Percentiles rank a stretch among this genome's conserved stretches.
These are phyloP conservation scores for Phytophthora pluvialis DNA, from an alignment of 352 stramenopile genomes.

Conservation along the genomic window DNA sequence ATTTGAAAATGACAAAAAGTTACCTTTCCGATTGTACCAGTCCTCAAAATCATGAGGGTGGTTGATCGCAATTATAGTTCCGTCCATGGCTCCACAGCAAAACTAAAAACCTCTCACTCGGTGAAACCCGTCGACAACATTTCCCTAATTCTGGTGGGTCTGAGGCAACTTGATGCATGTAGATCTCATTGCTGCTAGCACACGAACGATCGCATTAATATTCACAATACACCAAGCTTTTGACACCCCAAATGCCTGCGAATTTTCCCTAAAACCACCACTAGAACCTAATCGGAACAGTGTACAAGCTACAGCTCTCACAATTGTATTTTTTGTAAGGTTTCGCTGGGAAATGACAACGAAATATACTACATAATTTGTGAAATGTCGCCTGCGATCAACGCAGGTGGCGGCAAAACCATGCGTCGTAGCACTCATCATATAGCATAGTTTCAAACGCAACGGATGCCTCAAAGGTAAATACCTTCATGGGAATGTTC, in stretches of 20 bases:
- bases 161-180: constrained; percentile 2
- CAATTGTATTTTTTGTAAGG: constrained; percentile 18
- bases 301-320: constrained; percentile 19
- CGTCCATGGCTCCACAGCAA: constrained; percentile 18
- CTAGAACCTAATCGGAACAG: constrained; percentile 24
- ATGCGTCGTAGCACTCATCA: constrained; percentile 11
- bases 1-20: too few species aligned
- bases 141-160: background rate
- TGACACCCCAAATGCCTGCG: constrained; percentile 16
- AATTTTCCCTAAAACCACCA: constrained; percentile 6
- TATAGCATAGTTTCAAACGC: constrained; percentile 10
- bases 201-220: constrained; percentile 7
- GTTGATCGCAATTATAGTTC: constrained; percentile 16
- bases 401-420: constrained; percentile 21
- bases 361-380: constrained; percentile 12
- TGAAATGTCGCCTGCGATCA: constrained; percentile 18
- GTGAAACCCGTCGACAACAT: constrained; percentile 1
- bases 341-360: constrained; percentile 5
- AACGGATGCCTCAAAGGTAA: constrained; percentile 14
- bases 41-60: constrained; percentile 8
- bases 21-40: constrained; percentile 24
- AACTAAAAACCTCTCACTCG: constrained; percentile 1
- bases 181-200: background rate
- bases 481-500: constrained; percentile 9
- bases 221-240: constrained; percentile 25